Evolutionary conservation across 2,329 filamentous ascomycete species (phyloP), one percentile per base, ranked within the genome.

Genomic region (Gnomoniopsis smithogilvyi): DNA sequence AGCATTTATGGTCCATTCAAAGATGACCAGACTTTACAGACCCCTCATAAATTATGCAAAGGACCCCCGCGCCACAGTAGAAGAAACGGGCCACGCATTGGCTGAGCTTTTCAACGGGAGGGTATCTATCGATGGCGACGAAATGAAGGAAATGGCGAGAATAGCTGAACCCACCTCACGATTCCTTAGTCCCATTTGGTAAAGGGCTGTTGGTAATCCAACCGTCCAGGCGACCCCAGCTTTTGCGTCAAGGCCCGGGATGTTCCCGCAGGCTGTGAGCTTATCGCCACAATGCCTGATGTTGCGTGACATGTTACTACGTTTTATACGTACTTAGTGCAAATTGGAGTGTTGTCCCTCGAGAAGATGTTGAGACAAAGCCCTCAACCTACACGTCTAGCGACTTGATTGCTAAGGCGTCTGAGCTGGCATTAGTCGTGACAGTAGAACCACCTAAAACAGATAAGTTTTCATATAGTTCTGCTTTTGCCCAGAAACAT

Each of bases 111-210:
- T 36, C 30, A 2, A 15, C 15, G 22, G 34, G 24, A 21, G 34
- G 36, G 15, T 12, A 12, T 36, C 45, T 50, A 48, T 51, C 57
- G 47, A 51, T 59, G 52, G 57, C 57, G 57, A 59, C 12, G 21
- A 36, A 38, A 55, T 26, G 17, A 21, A 22, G 17, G 38, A 24
- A 38, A 51, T 59, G 46, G 49, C 57, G 52, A 48, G n/a, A 21
- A 30, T 12, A 14, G 21, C 46, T 48, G 21, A 48, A 48, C 24
- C 46, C 24, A 26, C 10, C 24, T 30, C 6, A 26, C 46, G 7
- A 48, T 17, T 17, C 38, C n/a, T 19, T 19, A 46, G 43, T 6
- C n/a, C 43, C 43, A 46, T 46, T 30, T 4, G 43, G 6, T 8
- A 19, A 46, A 19, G 14, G 21, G 43, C 15, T 38, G 36, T 14